phyloP scores from a whole-genome alignment of 176 grass and related monocot species.

The Hordeum marinum region DNA sequence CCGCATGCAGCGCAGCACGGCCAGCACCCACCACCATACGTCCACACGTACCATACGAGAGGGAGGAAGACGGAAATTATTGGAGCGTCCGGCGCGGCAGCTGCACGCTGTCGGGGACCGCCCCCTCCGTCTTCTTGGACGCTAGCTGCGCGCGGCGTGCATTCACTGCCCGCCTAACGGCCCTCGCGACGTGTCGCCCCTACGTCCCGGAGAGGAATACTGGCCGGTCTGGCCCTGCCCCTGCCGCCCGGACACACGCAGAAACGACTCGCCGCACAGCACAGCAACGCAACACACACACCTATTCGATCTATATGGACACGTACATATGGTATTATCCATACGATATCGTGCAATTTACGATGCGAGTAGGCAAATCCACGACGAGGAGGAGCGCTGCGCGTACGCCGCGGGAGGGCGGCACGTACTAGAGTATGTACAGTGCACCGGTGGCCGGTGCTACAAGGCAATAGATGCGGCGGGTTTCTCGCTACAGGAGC shows the following conservation, averaged over 20 bases:
- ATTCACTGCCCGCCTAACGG: conserved; percentile 1
- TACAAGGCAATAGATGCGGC: background rate
- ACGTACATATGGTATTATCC: no score
- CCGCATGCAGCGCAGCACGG: background rate
- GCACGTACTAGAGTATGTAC: background rate
- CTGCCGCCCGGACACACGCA: background rate
- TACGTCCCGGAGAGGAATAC: background rate
- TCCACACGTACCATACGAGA: background rate
- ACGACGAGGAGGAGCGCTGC: no score
- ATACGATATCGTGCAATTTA: no score
- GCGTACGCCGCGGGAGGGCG: background rate
- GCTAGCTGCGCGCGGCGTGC: background rate
- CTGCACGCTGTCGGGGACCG: background rate
- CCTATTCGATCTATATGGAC: no score
- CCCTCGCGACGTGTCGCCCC: background rate
- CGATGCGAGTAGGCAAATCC: no score
- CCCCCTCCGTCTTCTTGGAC: background rate
- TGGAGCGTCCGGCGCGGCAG: background rate
- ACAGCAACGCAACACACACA: no score
- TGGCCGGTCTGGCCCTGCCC: no score
- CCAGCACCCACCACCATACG: background rate
- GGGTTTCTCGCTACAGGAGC: background rate
- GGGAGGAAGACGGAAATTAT: background rate
- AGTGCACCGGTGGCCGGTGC: background rate
- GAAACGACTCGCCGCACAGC: background rate